Conservation (phyloP, 768 basidiomycete genomes). For the Tricholoma saponaceum region DNA sequence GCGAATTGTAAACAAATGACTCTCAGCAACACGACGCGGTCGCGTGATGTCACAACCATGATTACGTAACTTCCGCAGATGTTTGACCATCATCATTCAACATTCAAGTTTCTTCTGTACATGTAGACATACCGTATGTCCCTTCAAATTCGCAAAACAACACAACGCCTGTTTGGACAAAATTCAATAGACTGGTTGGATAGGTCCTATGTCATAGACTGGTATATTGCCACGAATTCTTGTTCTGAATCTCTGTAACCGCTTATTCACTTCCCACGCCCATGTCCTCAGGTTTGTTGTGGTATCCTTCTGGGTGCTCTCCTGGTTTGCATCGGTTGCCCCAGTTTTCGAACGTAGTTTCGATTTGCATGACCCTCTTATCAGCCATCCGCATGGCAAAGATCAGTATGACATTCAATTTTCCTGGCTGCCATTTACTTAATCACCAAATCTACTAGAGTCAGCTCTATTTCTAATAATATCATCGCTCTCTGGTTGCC, state of each 20-base stretch:
- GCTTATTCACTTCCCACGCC: neutral
- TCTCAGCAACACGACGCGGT: conserved; percentile 10
- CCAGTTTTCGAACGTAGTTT: conserved; percentile 51
- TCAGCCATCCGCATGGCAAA: conserved; percentile 44
- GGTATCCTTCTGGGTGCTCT: conserved; percentile 37
- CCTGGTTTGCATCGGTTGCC: conserved; percentile 30
- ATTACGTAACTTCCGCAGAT: too few relatives aligned
- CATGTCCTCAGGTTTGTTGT: conserved; percentile 29
- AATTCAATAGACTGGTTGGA: conserved; percentile 40
- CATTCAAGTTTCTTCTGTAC: too few relatives aligned
- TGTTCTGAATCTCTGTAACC: neutral
- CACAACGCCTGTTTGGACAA: conserved; percentile 30
- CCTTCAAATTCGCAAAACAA: neutral
- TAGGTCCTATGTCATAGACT: conserved; percentile 49
- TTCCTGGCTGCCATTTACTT: neutral
- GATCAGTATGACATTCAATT: conserved; percentile 40
- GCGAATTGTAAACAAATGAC: neutral
- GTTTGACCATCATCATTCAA: too few relatives aligned
- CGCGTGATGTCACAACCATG: conserved; percentile 20
- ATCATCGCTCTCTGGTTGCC: conserved; percentile 46
- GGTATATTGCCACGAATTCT: conserved; percentile 27
- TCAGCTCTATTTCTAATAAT: conserved; percentile 44
- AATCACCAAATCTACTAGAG: conserved; percentile 33
- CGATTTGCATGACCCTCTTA: conserved; percentile 44
- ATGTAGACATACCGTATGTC: too few relatives aligned